Evolutionary conservation across 2,329 filamentous ascomycete genomes (phyloP).

Genomic region (Colletotrichum phormii): DNA sequence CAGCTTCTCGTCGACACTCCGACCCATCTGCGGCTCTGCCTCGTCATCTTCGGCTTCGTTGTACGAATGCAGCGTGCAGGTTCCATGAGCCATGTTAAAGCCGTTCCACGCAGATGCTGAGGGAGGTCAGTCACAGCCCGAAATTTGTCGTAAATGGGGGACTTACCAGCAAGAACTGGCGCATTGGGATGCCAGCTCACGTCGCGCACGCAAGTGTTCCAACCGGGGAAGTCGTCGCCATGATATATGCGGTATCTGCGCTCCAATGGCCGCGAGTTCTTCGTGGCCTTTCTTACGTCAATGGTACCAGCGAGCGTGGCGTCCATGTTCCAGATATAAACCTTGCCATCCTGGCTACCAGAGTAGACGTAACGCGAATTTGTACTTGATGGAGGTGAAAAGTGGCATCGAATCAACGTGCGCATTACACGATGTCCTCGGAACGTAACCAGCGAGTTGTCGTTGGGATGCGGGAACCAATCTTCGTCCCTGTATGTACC

Average conservation of each 20-base stretch:
- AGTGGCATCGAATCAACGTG: conserved; percentile 94
- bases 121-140: background rate
- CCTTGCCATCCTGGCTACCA: conserved; percentile 88
- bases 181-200: conserved; percentile 91
- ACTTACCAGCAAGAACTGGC: conserved; percentile 77
- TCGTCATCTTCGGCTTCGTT: conserved; percentile 78
- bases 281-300: conserved; percentile 80
- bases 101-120: conserved; percentile 86
- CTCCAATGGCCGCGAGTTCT: conserved; percentile 68
- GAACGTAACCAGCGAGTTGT: conserved; percentile 95
- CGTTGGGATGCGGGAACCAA: conserved; percentile 81
- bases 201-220: conserved; percentile 86
- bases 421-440: conserved; percentile 89
- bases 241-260: conserved; percentile 67
- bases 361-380: conserved; percentile 94
- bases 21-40: conserved; percentile 67
- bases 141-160: background rate
- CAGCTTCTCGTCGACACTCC: conserved; percentile 71
- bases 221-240: conserved; percentile 66
- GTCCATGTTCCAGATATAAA: conserved; percentile 94
- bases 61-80: conserved; percentile 82
- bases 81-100: conserved; percentile 77
- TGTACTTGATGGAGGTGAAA: conserved; percentile 86
- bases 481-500: conserved; percentile 72
- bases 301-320: conserved; percentile 83